Evolutionary conservation across 345 rosid genomes (phyloP), one percentile per base, ranked within the genome.

Genomic region (Turritis glabra): DNA sequence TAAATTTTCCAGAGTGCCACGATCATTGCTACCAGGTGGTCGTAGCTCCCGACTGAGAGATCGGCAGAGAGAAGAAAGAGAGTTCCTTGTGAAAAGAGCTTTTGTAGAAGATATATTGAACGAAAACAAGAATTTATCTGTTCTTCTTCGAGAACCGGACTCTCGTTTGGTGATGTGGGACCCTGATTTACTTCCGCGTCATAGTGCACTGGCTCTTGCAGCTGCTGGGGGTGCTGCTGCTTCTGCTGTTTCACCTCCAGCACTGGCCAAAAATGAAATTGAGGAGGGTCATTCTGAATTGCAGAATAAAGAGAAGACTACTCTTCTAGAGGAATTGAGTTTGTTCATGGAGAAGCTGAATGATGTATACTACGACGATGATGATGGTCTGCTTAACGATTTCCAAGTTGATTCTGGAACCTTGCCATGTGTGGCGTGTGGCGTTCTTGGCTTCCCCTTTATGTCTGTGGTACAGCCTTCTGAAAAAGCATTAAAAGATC

Each of bases 391-490:
- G 43, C 89, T 87, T 1, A 83, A 80, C 66, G 99, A 92, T 82
- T 90, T 92, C 77, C 99, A 96, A 87, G 87, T 89, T 77, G 98
- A 96, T 80, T 81, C 97, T 4, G 95, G 97, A 54, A 75, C 93
- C 15, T 75, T 96, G 82, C 85, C 88, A 51, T 96, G 99, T 80
- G 96, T 88, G 52, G 97, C 97, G 48, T 96, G 99, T 79, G 99
- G 99, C 69, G 88, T 92, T 87, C 94, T 96, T 37, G 99, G 99
- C 72, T 96, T 89, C 83, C 99, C 99, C 22, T 92, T 96, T 83
- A 92, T 96, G 99, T 83, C 90, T 69, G 94, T 96, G 56, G 82
- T 96, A 64, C 95, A 92, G 78, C 95, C 96, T 56, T 85, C 80
- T 53, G 83, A 84, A 70, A 75, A 73, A 41, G 90, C 89, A 71